Percentiles rank a stretch among this genome's conserved stretches.
Evolutionary conservation across 2,329 filamentous ascomycete species (phyloP).

Genomic region (Cryphonectria parasitica): DNA sequence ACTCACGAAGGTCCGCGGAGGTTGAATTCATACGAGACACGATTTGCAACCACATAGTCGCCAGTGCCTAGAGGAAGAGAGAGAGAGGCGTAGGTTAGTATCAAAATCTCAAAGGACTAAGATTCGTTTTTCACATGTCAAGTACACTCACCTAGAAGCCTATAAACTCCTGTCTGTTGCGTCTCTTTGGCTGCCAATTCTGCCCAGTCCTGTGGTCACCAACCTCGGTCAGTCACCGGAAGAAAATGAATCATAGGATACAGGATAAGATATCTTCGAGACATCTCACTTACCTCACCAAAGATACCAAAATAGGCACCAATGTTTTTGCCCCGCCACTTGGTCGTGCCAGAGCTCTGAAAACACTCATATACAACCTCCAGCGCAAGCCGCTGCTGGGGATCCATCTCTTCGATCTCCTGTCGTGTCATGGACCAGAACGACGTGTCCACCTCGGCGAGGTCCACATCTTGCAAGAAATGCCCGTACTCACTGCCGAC

Average conservation of each 20-base stretch:
- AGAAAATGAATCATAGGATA: neutral
- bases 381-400: slow-evolving; percentile 19
- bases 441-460: slow-evolving; percentile 11
- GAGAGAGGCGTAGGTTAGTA: neutral
- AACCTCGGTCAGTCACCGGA: slow-evolving; percentile 4
- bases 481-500: slow-evolving; percentile 34
- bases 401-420: slow-evolving; percentile 14
- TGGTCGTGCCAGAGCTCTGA: slow-evolving; percentile 32
- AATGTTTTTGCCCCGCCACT: slow-evolving; percentile 30
- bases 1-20: slow-evolving; percentile 40
- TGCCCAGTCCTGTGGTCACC: slow-evolving; percentile 29
- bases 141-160: slow-evolving; percentile 41
- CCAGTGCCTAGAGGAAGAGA: slow-evolving; percentile 34
- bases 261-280: no score
- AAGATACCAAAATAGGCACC: slow-evolving; percentile 32
- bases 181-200: slow-evolving; percentile 17
- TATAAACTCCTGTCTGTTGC: slow-evolving; percentile 38
- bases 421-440: slow-evolving; percentile 14
- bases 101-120: neutral
- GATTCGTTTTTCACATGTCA: no score
- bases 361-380: slow-evolving; percentile 26
- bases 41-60: slow-evolving; percentile 42
- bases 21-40: slow-evolving; percentile 40
- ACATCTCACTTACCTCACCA: neutral
- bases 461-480: slow-evolving; percentile 19